A percentile compares a stretch with the other conserved stretches of the same genome.
Conservation (phyloP, 2,329 filamentous ascomycete species). For the Cladosporium sphaerospermum region DNA sequence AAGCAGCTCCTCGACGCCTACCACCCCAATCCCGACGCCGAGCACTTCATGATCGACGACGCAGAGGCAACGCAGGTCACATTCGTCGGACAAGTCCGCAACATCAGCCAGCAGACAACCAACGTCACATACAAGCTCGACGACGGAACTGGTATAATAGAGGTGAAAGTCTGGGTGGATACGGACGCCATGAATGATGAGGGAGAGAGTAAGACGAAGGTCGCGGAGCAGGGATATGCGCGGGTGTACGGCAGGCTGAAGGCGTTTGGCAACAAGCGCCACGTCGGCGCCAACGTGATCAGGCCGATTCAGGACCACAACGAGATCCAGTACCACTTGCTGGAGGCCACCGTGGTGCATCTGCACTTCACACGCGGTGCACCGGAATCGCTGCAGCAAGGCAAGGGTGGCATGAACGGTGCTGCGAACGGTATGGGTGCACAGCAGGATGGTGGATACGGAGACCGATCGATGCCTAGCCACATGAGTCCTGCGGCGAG, state of each 20-base stretch:
- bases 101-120: conserved; percentile 77
- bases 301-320: conserved; percentile 78
- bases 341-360: conserved; percentile 86
- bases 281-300: conserved; percentile 74
- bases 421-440: conserved; percentile 18
- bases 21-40: conserved; percentile 65
- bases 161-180: conserved; percentile 85
- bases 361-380: conserved; percentile 72
- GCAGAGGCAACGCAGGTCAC: conserved; percentile 65
- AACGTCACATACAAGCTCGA: conserved; percentile 91
- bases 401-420: conserved; percentile 34
- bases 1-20: conserved; percentile 86
- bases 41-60: conserved; percentile 74
- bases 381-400: conserved; percentile 38
- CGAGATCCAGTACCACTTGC: conserved; percentile 85
- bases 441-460: conserved; percentile 32
- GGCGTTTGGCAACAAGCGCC: conserved; percentile 74
- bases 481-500: conserved; percentile 48
- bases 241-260: conserved; percentile 82
- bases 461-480: conserved; percentile 32
- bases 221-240: conserved; percentile 71
- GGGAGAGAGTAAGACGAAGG: conserved; percentile 39
- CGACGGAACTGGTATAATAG: conserved; percentile 87
- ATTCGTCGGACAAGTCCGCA: conserved; percentile 85
- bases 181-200: conserved; percentile 46